Evolutionary conservation across 495 filamentous ascomycete species (phyloP).

Genomic region (Mycothermus thermophilus): DNA sequence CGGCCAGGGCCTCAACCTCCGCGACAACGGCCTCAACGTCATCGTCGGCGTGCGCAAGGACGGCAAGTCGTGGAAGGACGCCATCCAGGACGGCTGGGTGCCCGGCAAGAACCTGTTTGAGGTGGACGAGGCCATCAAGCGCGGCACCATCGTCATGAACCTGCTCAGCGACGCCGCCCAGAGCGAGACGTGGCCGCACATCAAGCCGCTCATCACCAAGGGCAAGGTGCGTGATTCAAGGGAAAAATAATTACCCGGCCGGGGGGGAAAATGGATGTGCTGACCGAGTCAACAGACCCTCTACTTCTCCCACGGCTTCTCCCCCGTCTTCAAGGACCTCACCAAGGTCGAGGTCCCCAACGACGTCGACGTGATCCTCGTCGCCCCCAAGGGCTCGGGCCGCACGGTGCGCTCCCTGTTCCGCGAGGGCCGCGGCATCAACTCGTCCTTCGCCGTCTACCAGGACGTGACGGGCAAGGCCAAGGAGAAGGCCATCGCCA

Average conservation of each 20-base stretch:
- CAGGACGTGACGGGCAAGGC: slow-evolving; percentile 97
- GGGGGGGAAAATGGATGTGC: not conserved
- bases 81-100: slow-evolving; percentile 92
- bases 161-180: slow-evolving; percentile 94
- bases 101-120: slow-evolving; percentile 97
- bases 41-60: slow-evolving; percentile 97
- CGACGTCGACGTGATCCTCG: slow-evolving; percentile 97
- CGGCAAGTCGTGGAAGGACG: slow-evolving; percentile 95
- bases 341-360: slow-evolving; percentile 95
- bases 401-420: slow-evolving; percentile 96
- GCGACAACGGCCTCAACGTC: slow-evolving; percentile 97
- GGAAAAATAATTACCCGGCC: not conserved
- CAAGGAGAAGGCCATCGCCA: slow-evolving; percentile 93
- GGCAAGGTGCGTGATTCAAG: slow-evolving; percentile 56
- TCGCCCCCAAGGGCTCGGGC: slow-evolving; percentile 96
- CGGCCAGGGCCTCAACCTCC: slow-evolving; percentile 96
- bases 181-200: slow-evolving; percentile 92
- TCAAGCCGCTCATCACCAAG: slow-evolving; percentile 96
- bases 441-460: slow-evolving; percentile 96
- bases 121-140: slow-evolving; percentile 83
- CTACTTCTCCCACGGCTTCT: slow-evolving; percentile 99
- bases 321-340: slow-evolving; percentile 96
- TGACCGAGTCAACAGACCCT: slow-evolving; percentile 49
- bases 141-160: slow-evolving; percentile 97
- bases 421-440: slow-evolving; percentile 96